These are phyloP conservation scores for Termitomyces sp. DNA, from an alignment of 768 basidiomycete species.

Conservation along the genomic window DNA sequence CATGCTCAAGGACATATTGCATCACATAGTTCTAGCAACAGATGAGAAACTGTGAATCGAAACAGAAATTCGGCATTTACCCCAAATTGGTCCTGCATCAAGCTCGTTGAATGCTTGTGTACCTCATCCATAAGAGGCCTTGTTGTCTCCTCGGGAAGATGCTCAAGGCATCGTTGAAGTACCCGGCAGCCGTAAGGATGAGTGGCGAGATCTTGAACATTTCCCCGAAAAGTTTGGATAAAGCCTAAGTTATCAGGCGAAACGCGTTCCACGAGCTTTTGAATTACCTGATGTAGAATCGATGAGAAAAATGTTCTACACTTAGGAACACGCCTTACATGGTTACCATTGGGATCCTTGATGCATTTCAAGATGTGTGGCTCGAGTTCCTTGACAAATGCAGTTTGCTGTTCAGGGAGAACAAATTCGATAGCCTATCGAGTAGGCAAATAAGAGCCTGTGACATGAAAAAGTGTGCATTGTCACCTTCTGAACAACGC, in stretches of 20 bases:
- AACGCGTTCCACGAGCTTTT: constrained; percentile 83
- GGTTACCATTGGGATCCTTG: constrained; percentile 90
- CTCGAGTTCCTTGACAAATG: constrained; percentile 75
- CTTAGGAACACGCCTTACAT: constrained; percentile 48
- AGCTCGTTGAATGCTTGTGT: constrained; percentile 38
- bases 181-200: constrained; percentile 96
- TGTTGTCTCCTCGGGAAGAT: constrained; percentile 63
- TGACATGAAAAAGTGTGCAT: background rate
- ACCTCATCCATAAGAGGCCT: constrained; percentile 79
- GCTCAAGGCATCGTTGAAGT: constrained; percentile 87
- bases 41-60: constrained; percentile 11
- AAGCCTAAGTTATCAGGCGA: constrained; percentile 72
- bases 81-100: constrained; percentile 46
- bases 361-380: constrained; percentile 79
- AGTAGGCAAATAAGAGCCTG: constrained; percentile 7
- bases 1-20: constrained; percentile 87
- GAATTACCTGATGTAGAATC: constrained; percentile 55
- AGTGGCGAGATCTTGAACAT: constrained; percentile 74
- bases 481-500: constrained; percentile 86
- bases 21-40: constrained; percentile 81
- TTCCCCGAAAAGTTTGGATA: constrained; percentile 67
- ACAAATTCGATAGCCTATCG: constrained; percentile 81
- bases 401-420: constrained; percentile 68
- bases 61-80: constrained; percentile 36
- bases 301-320: background rate